phyloP scores from a whole-genome alignment of 768 basidiomycete species.

The Porphyrellus cyaneotinctus region DNA sequence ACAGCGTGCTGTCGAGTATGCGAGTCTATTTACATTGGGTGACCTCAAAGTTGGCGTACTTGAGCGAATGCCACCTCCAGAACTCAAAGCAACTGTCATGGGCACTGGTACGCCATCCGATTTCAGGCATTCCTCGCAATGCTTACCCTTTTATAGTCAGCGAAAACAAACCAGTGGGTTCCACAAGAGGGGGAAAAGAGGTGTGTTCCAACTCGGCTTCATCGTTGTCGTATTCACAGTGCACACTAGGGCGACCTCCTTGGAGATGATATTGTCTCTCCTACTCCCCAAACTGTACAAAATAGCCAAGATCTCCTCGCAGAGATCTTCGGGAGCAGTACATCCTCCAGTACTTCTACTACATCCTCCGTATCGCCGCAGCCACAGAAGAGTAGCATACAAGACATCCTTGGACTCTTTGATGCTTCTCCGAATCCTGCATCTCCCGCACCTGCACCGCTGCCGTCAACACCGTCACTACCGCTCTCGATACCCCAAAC shows the following conservation, averaged over 20 bases:
- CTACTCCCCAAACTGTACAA: constrained; percentile 42
- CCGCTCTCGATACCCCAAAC: constrained; percentile 38
- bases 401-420: constrained; percentile 92
- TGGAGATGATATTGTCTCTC: constrained; percentile 63
- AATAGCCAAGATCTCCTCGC: constrained; percentile 85
- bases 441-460: constrained; percentile 17
- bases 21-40: constrained; percentile 72
- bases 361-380: constrained; percentile 40
- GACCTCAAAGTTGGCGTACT: constrained; percentile 80
- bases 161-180: constrained; percentile 95
- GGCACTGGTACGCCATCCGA: constrained; percentile 63
- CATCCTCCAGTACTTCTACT: constrained; percentile 25
- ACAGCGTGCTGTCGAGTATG: constrained; percentile 94
- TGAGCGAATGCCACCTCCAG: constrained; percentile 98
- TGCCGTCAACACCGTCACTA: constrained; percentile 30
- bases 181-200: constrained; percentile 73
- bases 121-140: not conserved
- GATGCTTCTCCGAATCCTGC: constrained; percentile 43
- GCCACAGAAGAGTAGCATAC: constrained; percentile 58
- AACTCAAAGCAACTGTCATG: constrained; percentile 95
- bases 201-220: constrained; percentile 34
- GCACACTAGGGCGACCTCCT: constrained; percentile 61
- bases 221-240: not conserved
- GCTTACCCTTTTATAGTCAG: constrained; percentile 54
- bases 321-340: constrained; percentile 77